Evolutionary conservation across 1,139 yeast species (phyloP), one percentile per base, ranked within the genome.

Genomic region (Barnettozyma hawaiiensis): DNA sequence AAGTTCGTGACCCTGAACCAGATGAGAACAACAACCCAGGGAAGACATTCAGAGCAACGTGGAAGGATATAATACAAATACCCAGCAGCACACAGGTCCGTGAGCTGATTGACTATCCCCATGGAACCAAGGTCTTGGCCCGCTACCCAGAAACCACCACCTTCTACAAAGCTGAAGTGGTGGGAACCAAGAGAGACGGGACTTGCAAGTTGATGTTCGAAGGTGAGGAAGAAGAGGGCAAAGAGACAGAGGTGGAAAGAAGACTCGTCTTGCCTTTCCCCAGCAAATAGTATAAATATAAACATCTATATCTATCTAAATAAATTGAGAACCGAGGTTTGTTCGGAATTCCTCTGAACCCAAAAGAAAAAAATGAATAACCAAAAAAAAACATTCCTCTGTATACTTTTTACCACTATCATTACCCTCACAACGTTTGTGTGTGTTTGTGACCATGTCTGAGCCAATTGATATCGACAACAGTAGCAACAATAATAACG

Each of bases 61-160:
- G 85, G 69, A 81, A 82, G 55, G 97, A 92, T 54, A 64, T 94
- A 6, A 74, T 92, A 27, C 69, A 82, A 35, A 82, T 94, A 21
- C 94, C 96, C 0, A 67, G 79, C 1, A 58, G 53, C 11, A 65
- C 60, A 2, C 69, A 67, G 15, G 63, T 65, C 1, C 66, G 67
- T 24, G 65, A 65, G 6, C 67, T 82, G 47, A 69, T 77, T 18
- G 72, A 72, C 41, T 86, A 84, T 52, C 82, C 94, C 0, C 69
- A 79, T 33, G 94, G 95, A 0, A 71, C 89, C 1, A 81, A 80
- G 54, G 98, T 92, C 3, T 69, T 94, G 48, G 98, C 97, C 0
- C 70, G 96, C 56, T 94, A 94, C 56, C 99, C 99, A 1, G 99
- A 94, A 54, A 94, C 99, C 0, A 94, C 98, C 0, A 90, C 97